Base-by-base conservation (phyloP, 176 grass and related monocot genomes). In the Triticum dicoccoides region DNA sequence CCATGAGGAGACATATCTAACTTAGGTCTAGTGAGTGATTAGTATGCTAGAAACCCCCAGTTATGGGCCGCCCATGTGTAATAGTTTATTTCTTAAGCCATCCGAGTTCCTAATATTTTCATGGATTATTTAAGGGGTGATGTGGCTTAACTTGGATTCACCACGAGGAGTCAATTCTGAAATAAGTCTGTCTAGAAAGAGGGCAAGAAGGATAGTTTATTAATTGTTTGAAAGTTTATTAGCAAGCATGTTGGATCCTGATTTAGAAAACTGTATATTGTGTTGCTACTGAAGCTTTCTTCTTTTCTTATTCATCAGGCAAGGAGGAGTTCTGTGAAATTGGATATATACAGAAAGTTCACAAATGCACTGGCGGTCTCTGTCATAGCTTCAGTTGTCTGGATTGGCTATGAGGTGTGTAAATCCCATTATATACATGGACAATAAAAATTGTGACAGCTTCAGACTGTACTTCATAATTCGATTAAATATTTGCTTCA, bases 331-430 rank as follows among this genome's bases (percentile, higher is more conserved):
- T 91, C 90, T 14, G 92, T 96, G 73, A 99, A 99, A 86, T 78
- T 99, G 82, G 97, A 99, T 63, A 99, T 92, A 88, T 99, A 94
- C 66, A 89, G 97, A 78, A 97, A 97, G 81, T 99, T 99, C 65
- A 96, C 97, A 59, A 99, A 99, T 87, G 92, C 92, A 66, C 76
- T 99, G 80, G 94, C 90, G 8, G 68, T 93, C 89, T 90, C 89
- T 75, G 97, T 97, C 37, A 97, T 97, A 86, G 94, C 92, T 87
- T 99, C 92, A 62, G 97, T 99, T 88, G 85, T 91, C 73, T 97
- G 97, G 97, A 99, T 99, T 91, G 94, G 94, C 68, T 99, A 97
- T 76, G 97, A 99, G 94, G 97, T 99, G 83, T 38, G 75, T n/a
- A 66, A 45, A 85, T 81, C 80, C 61, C 27, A 65, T 30, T 5